Percentiles rank a stretch among this genome's conserved stretches.
Evolutionary conservation across 805 yeast species (phyloP).

Genomic region (Kuraishia floccosa): DNA sequence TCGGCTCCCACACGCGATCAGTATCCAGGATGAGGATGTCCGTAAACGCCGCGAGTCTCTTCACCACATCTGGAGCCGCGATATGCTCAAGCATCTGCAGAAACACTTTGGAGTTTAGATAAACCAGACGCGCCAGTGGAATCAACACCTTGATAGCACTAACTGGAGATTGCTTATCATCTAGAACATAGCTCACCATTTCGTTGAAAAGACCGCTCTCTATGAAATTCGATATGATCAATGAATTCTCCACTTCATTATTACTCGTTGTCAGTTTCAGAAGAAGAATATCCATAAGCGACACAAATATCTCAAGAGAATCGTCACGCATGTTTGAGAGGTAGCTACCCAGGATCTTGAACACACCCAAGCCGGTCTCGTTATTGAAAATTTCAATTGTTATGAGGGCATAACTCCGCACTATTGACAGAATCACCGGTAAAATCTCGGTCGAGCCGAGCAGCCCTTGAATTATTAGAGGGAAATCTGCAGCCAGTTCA

Average conservation of each 20-base stretch:
- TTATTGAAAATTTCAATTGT: constrained; percentile 28
- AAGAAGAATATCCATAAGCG: constrained; percentile 40
- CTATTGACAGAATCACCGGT: constrained; percentile 48
- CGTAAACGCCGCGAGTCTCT: too few species aligned
- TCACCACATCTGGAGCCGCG: too few species aligned
- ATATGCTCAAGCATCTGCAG: constrained; percentile 17
- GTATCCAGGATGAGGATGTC: too few species aligned
- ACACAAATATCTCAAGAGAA: constrained; percentile 41
- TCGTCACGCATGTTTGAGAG: constrained; percentile 61
- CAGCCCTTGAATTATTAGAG: constrained; percentile 45
- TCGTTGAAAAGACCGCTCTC: constrained; percentile 33
- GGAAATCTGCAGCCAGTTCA: constrained; percentile 32
- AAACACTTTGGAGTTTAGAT: constrained; percentile 21
- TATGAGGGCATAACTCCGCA: constrained; percentile 50
- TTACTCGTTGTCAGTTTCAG: constrained; percentile 17
- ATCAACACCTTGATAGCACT: constrained; percentile 25
- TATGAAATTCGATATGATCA: constrained; percentile 16
- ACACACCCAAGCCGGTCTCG: constrained; percentile 26
- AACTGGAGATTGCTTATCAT: constrained; percentile 31
- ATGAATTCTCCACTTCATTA: constrained; percentile 10
- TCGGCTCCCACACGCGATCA: constrained; percentile 9
- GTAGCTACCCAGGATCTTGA: constrained; percentile 40
- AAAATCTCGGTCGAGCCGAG: constrained; percentile 65
- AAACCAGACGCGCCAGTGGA: constrained; percentile 27
- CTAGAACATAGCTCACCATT: constrained; percentile 26